Base-by-base conservation (phyloP, 352 stramenopile genomes). In the Pythium scleroteichum region DNA sequence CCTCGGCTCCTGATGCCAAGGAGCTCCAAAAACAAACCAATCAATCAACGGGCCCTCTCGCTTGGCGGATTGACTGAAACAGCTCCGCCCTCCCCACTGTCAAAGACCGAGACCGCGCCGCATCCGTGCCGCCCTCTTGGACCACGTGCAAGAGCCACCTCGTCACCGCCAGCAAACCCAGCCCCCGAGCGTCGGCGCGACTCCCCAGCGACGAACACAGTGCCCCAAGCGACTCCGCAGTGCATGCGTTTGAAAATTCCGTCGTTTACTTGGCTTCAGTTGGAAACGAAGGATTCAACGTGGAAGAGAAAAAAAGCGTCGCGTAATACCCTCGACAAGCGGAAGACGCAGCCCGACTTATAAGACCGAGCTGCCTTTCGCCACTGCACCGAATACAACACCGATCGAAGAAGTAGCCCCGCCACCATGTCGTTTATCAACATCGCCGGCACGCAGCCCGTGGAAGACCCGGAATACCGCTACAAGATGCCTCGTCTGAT, bases 401-500 rank as follows among this genome's bases (percentile, higher is more conserved):
- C 26, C 16, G 12, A 20, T 52, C 53, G n/a, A 24, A 24, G 19
- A 24, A 29, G 6, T 7, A 7, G 46, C 22, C 12, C 22, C 59
- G 50, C 48, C 52, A 88, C 56, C 29, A 94, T 94, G 85, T 91
- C 85, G 68, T 68, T 79, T 64, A 97, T 96, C 71, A 97, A 96
- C 72, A 96, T 97, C 85, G 82, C 86, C 62, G 87, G 87, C 65
- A 89, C 77, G n/a, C 82, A 89, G 68, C 55, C 88, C 56, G 82
- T 99, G 26, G 94, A 99, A 50, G 87, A 96, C 71, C 88, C 88
- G 14, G 86, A 95, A 62, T 99, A 99, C 76, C 96, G 97, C 59
- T 99, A 99, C 94, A 99, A 99, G 86, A 99, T 99, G 97, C 97
- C 97, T 33, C 90, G 92, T 20, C 74, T 98, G 41, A 68, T 94